These are phyloP conservation scores for Fonsecaea pedrosoi DNA, from an alignment of 2,329 filamentous ascomycete species.

Conservation along the genomic window DNA sequence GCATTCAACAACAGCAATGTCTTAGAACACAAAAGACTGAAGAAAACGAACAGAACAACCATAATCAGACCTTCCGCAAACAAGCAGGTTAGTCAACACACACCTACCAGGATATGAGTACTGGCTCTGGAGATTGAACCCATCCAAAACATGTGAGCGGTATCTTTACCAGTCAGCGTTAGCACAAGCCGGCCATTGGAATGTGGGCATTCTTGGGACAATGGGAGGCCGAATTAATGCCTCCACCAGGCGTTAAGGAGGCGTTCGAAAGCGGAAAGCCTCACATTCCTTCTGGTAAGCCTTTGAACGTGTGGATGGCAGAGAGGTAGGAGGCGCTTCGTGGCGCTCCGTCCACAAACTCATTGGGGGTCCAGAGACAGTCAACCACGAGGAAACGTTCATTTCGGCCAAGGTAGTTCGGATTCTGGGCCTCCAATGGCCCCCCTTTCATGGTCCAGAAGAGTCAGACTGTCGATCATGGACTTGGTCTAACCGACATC, in stretches of 20 bases:
- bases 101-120: slow-evolving; percentile 6
- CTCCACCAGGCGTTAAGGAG: slow-evolving; percentile 26
- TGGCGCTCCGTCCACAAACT: slow-evolving; percentile 9
- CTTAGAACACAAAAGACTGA: not conserved
- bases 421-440: not conserved
- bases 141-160: slow-evolving; percentile 24
- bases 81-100: not conserved
- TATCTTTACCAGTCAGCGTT: slow-evolving; percentile 34
- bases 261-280: slow-evolving; percentile 12
- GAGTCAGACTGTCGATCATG: slow-evolving; percentile 3
- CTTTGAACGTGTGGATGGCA: not conserved
- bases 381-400: slow-evolving; percentile 2
- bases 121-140: not conserved
- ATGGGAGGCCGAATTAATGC: slow-evolving; percentile 5
- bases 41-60: not conserved
- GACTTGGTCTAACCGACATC: slow-evolving; percentile 1
- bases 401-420: not conserved
- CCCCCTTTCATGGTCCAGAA: slow-evolving; percentile 6
- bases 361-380: not conserved
- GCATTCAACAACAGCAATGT: not conserved
- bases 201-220: slow-evolving; percentile 23
- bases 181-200: slow-evolving; percentile 27
- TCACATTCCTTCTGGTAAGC: slow-evolving; percentile 22
- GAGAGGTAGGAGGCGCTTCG: slow-evolving; percentile 3
- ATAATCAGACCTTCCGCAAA: not conserved